Evolutionary conservation across 371 early-diverging fungal genomes (phyloP).

Genomic region (Parasitella parasitica): DNA sequence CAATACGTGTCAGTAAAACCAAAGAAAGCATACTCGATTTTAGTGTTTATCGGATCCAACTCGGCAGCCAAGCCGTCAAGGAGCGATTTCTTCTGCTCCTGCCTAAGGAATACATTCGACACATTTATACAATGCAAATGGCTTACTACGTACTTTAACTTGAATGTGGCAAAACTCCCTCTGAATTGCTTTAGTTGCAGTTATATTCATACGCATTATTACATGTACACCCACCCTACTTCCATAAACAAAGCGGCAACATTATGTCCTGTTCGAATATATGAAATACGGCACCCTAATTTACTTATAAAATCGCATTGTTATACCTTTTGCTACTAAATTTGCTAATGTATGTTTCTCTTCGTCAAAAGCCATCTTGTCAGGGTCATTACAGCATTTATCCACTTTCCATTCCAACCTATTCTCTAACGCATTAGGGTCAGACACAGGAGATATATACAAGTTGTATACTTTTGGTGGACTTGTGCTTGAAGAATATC

Average conservation of each 20-base stretch:
- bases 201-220: neutral
- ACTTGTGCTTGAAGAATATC: neutral
- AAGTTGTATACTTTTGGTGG: too few relatives aligned
- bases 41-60: neutral
- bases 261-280: neutral
- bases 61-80: neutral
- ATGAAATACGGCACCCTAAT: too few relatives aligned
- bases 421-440: too few relatives aligned
- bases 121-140: neutral
- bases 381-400: neutral
- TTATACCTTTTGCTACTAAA: neutral
- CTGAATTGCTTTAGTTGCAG: neutral
- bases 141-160: neutral
- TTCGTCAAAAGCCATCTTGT: neutral
- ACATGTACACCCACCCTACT: neutral
- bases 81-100: neutral
- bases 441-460: too few relatives aligned
- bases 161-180: neutral
- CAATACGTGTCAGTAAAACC: conserved; percentile 10
- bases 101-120: neutral
- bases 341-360: neutral
- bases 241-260: neutral
- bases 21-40: conserved; percentile 4
- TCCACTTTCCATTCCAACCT: neutral
- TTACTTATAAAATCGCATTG: neutral